A percentile compares a stretch with the other conserved stretches of the same genome.
Evolutionary conservation across 2,329 filamentous ascomycete genomes (phyloP).

Genomic region (Zarea fungicola): DNA sequence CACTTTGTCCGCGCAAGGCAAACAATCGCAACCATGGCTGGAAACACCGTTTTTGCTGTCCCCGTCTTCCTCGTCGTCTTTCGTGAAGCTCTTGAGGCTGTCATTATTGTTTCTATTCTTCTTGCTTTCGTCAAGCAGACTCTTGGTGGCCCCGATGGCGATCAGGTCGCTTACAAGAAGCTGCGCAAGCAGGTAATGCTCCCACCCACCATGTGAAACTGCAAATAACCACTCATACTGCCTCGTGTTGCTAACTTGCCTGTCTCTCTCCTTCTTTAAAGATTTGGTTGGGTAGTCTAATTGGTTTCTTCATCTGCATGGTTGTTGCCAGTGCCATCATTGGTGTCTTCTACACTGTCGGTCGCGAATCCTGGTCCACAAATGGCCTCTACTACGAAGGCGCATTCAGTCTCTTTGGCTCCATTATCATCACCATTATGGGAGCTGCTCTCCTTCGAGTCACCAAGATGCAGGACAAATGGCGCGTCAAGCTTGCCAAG

Average conservation of each 20-base stretch:
- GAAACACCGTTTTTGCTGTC: constrained; percentile 65
- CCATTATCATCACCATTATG: constrained; percentile 75
- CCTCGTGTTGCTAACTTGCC: no score
- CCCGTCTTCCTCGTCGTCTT: constrained; percentile 90
- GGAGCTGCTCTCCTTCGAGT: constrained; percentile 76
- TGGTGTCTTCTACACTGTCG: constrained; percentile 64
- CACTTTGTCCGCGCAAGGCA: not conserved
- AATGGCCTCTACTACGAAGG: constrained; percentile 79
- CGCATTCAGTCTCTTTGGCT: constrained; percentile 68
- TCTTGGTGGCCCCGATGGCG: constrained; percentile 57
- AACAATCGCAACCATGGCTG: constrained; percentile 40
- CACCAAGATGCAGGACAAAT: constrained; percentile 79
- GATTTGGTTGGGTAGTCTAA: constrained; percentile 58
- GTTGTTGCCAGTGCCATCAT: constrained; percentile 63
- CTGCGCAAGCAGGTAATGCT: constrained; percentile 56
- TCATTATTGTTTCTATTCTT: constrained; percentile 81
- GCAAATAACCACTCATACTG: not conserved
- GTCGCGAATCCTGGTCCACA: constrained; percentile 59
- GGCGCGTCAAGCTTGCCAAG: constrained; percentile 74
- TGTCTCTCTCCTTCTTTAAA: constrained; percentile 15
- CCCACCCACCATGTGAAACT: not conserved
- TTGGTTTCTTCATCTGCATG: constrained; percentile 61
- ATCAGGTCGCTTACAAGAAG: constrained; percentile 59
- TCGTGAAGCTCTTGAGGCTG: constrained; percentile 76
- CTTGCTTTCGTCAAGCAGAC: constrained; percentile 82